These are phyloP conservation scores for Phytophthora boehmeriae DNA, from an alignment of 352 stramenopile genomes.

Conservation along the genomic window DNA sequence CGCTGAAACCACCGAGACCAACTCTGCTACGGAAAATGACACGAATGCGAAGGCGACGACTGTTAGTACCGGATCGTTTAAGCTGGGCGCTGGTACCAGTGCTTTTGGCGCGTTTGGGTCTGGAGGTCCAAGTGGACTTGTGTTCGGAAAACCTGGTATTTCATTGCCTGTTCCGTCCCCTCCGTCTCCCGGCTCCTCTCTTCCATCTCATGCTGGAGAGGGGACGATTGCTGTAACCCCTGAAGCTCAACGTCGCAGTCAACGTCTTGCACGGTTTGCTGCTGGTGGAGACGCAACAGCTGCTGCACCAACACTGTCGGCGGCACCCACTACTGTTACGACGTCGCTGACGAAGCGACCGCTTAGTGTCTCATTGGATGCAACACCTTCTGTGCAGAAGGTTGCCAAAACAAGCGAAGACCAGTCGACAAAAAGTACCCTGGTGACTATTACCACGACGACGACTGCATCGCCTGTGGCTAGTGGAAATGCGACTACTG, in stretches of 20 bases:
- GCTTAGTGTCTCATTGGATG: constrained; percentile 34
- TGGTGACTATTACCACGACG: constrained; percentile 20
- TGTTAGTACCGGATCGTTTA: constrained; percentile 36
- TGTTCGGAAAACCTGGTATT: constrained; percentile 82
- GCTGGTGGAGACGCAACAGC: constrained; percentile 22
- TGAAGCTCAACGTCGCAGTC: constrained; percentile 49
- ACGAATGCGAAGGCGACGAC: constrained; percentile 19
- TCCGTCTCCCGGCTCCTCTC: constrained; percentile 36
- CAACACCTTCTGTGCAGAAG: constrained; percentile 35
- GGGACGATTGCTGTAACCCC: constrained; percentile 16
- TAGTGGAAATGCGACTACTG: constrained; percentile 5
- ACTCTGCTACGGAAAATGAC: constrained; percentile 24
- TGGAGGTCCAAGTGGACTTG: constrained; percentile 55
- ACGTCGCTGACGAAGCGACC: constrained; percentile 43
- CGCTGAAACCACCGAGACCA: constrained; percentile 22
- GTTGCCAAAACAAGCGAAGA: constrained; percentile 49
- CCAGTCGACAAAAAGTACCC: constrained; percentile 32
- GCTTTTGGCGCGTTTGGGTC: constrained; percentile 57
- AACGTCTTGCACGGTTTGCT: constrained; percentile 56
- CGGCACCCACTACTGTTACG: constrained; percentile 2
- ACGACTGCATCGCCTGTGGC: not conserved
- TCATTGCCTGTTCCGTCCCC: constrained; percentile 70
- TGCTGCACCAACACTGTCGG: constrained; percentile 5
- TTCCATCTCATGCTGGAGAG: constrained; percentile 28
- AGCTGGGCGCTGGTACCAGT: constrained; percentile 28